Conservation (phyloP, 1,284 basidiomycete genomes). For the Pseudozyma pruni region DNA sequence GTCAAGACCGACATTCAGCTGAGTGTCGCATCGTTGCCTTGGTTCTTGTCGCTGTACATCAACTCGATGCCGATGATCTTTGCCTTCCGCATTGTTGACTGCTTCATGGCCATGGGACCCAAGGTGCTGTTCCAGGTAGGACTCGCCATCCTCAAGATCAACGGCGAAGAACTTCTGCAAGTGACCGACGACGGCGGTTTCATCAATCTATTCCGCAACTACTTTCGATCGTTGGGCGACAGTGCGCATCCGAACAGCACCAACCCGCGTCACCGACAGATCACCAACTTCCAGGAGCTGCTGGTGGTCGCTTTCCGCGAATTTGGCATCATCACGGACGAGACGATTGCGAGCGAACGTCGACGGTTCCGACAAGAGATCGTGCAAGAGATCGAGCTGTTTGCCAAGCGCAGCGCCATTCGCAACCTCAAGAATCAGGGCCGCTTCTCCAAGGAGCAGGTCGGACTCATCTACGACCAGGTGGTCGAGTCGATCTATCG, state of each 20-base stretch:
- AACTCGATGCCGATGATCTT: slow-evolving; percentile 99
- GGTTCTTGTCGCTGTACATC: slow-evolving; percentile 91
- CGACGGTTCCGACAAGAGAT: slow-evolving; percentile 88
- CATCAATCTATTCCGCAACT: slow-evolving; percentile 76
- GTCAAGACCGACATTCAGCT: slow-evolving; percentile 91
- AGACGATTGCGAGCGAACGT: slow-evolving; percentile 89
- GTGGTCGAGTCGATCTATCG: slow-evolving; percentile 66
- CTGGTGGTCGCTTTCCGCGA: slow-evolving; percentile 74
- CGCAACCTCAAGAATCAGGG: slow-evolving; percentile 86
- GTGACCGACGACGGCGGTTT: slow-evolving; percentile 98
- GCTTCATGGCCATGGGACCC: slow-evolving; percentile 98
- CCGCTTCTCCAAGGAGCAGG: slow-evolving; percentile 87
- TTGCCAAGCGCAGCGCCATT: slow-evolving; percentile 92
- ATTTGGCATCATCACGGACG: slow-evolving; percentile 94
- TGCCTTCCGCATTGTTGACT: slow-evolving; percentile 97
- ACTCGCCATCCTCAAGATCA: slow-evolving; percentile 95
- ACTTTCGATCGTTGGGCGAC: slow-evolving; percentile 91
- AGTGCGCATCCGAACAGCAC: slow-evolving; percentile 90
- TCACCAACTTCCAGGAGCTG: slow-evolving; percentile 97
- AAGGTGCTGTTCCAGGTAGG: slow-evolving; percentile 98
- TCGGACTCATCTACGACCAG: slow-evolving; percentile 68
- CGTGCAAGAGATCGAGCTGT: slow-evolving; percentile 91
- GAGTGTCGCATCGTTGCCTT: slow-evolving; percentile 94
- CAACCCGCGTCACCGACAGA: slow-evolving; percentile 89
- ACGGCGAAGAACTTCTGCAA: slow-evolving; percentile 91